Conservation (phyloP, 116 monocot species). For the Trichopus zeylanicus region DNA sequence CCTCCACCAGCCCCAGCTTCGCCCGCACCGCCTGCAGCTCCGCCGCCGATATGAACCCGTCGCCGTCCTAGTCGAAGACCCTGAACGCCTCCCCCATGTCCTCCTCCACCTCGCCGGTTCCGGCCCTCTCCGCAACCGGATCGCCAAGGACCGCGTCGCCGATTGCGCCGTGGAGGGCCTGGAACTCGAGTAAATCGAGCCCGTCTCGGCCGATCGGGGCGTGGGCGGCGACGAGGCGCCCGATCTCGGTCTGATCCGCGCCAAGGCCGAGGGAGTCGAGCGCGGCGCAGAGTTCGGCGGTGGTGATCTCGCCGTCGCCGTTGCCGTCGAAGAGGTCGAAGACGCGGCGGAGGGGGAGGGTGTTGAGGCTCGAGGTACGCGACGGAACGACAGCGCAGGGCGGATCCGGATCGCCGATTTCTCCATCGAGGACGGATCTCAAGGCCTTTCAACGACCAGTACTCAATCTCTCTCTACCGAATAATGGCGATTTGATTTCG, state of each 20-base stretch:
- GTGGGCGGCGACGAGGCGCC: constrained; percentile 24
- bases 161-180: constrained; percentile 46
- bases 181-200: constrained; percentile 56
- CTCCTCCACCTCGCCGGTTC: constrained; percentile 3
- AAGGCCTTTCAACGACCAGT: no score
- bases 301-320: constrained; percentile 64
- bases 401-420: neutral
- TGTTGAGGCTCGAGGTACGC: constrained; percentile 61
- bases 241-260: constrained; percentile 26
- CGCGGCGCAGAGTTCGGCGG: constrained; percentile 45
- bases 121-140: neutral
- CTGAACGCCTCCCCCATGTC: constrained; percentile 75
- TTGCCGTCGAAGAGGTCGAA: constrained; percentile 80
- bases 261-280: constrained; percentile 67
- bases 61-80: constrained; percentile 77
- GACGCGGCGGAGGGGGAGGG: constrained; percentile 60
- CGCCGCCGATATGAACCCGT: constrained; percentile 66
- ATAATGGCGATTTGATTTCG: no score
- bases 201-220: constrained; percentile 27
- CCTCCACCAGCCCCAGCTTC: constrained; percentile 58
- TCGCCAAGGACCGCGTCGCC: constrained; percentile 55
- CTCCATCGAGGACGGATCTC: neutral
- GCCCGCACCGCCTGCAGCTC: constrained; percentile 68
- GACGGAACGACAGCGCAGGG: constrained; percentile 53
- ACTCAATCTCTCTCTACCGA: no score